A percentile compares a stretch with the other conserved stretches of the same genome.
These are phyloP conservation scores for Monilinia polystroma DNA, from an alignment of 2,329 filamentous ascomycete species.

Conservation along the genomic window DNA sequence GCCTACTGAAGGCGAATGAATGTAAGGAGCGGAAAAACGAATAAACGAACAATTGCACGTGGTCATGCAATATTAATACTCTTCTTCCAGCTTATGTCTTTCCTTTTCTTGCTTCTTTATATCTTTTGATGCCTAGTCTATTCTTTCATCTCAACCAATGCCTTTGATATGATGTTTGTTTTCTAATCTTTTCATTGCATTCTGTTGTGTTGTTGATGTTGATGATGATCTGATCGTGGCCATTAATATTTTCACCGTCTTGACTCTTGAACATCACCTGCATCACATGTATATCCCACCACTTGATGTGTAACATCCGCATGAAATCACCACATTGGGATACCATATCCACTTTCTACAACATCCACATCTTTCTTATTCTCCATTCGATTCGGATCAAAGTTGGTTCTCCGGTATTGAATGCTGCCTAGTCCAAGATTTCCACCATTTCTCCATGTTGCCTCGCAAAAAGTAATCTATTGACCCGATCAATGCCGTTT, in stretches of 20 bases:
- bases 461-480: neutral
- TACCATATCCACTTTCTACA: neutral
- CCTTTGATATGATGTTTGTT: neutral
- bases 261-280: neutral
- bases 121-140: neutral
- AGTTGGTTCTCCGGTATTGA: neutral
- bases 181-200: neutral
- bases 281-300: neutral
- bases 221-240: neutral
- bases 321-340: neutral
- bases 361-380: too few species aligned
- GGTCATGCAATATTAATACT: neutral
- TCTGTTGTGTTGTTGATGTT: neutral
- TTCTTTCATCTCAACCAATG: neutral
- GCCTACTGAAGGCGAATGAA: constrained; percentile 8
- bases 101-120: neutral
- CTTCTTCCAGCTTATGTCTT: neutral
- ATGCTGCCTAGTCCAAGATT: constrained; percentile 12
- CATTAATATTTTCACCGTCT: neutral
- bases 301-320: neutral
- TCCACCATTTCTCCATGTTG: neutral
- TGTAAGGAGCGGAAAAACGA: neutral
- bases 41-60: neutral
- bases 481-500: neutral
- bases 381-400: neutral